Evolutionary conservation across 1,139 yeast species (phyloP), one percentile per base, ranked within the genome.

Genomic region (Hyphopichia pseudoburtonii): DNA sequence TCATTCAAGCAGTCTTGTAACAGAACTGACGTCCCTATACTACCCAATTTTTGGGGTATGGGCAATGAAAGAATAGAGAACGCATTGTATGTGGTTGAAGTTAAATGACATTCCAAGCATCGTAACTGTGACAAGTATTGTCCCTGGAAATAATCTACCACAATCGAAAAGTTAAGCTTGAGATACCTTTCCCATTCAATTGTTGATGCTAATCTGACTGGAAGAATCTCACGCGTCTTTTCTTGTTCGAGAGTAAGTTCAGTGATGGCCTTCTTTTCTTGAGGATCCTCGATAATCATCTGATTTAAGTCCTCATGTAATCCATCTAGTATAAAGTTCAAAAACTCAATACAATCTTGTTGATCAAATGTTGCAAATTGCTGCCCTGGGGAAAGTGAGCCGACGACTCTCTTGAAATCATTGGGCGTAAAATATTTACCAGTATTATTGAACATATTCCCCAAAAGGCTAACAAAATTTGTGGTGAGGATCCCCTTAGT

Each of bases 181-280:
- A 88, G 67, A 56, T 88, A 89, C 42, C 96, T 71, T 54, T 88
- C 96, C 98, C 98, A 92, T 59, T 92, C 97, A 35, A 89, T 83
- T 0, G 95, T 81, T 0, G 96, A 84, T 0, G 97, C 97, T 28
- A 86, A 71, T 43, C 97, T 73, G 5, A 89, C 74, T 1, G 95
- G 87, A 53, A 88, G 62, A 19, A 66, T 62, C 54, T 92, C 97
- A 35, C 97, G 70, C 15, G 76, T 67, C 33, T 71, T 71, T 53
- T 90, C 97, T 45, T 90, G 95, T 38, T 79, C 82, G 9, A 78
- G 80, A 0, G 92, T 82, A 28, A 89, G 68, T 41, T 70, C 76
- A 40, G 57, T 55, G 15, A 72, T 62, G 8, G 60, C 54, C 37
- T 53, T 48, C 71, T 82, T 50, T 33, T 70, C 76, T 16, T 56